Percentiles rank a stretch among this genome's conserved stretches.
These are phyloP conservation scores for Metschnikowia reukaufii DNA, from an alignment of 805 yeast genomes.

Conservation along the genomic window DNA sequence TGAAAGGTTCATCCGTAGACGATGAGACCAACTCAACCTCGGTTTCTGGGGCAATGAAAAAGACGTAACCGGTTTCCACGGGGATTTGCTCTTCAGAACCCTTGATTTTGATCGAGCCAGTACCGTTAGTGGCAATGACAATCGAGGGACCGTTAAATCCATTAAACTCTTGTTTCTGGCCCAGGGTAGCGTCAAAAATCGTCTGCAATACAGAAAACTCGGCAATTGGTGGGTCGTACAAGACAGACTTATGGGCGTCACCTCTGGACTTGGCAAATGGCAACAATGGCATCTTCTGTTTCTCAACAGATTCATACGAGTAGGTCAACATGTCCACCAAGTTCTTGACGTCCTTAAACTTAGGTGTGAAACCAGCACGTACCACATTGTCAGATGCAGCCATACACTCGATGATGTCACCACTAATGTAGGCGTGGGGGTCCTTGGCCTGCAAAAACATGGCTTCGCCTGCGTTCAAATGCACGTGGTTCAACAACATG, in stretches of 20 bases:
- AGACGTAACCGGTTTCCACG: slow-evolving; percentile 74
- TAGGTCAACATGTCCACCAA: slow-evolving; percentile 91
- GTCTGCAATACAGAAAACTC: slow-evolving; percentile 94
- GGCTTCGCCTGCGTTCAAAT: slow-evolving; percentile 85
- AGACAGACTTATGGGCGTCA: slow-evolving; percentile 55
- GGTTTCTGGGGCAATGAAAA: slow-evolving; percentile 77
- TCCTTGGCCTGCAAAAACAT: slow-evolving; percentile 95
- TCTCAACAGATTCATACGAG: slow-evolving; percentile 81
- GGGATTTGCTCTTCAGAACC: slow-evolving; percentile 34
- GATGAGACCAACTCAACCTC: slow-evolving; percentile 59
- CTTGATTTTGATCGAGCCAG: slow-evolving; percentile 55
- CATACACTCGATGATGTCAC: slow-evolving; percentile 99
- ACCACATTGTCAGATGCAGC: slow-evolving; percentile 98
- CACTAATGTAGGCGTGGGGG: slow-evolving; percentile 96
- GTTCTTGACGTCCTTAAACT: slow-evolving; percentile 91
- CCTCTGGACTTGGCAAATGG: slow-evolving; percentile 61
- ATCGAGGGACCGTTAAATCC: slow-evolving; percentile 85
- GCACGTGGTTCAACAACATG: slow-evolving; percentile 84
- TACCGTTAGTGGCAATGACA: slow-evolving; percentile 78
- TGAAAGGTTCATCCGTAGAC: slow-evolving; percentile 51
- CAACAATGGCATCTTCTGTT: slow-evolving; percentile 82
- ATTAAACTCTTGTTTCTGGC: slow-evolving; percentile 54
- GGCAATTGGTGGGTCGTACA: slow-evolving; percentile 95
- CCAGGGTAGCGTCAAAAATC: slow-evolving; percentile 48
- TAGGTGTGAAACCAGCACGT: slow-evolving; percentile 99